These are phyloP conservation scores for Parathielavia appendiculata DNA, from an alignment of 495 filamentous ascomycete genomes.

Conservation along the genomic window DNA sequence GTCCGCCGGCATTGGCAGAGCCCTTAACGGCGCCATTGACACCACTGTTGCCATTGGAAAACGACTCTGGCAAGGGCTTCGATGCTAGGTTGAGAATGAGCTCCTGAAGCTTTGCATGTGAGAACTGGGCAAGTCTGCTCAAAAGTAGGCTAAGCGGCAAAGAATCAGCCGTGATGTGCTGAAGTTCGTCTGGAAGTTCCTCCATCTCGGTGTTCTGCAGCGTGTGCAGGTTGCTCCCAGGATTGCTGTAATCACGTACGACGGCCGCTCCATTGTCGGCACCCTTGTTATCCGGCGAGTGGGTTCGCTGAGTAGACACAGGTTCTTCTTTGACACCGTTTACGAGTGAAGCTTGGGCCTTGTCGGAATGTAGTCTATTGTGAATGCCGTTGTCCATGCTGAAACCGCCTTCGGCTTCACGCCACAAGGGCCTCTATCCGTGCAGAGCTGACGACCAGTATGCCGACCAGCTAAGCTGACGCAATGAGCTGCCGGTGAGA, in stretches of 20 bases:
- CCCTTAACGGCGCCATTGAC: conserved; percentile 13
- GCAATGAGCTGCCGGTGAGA: not conserved
- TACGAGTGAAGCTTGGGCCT: conserved; percentile 41
- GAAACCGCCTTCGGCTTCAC: conserved; percentile 41
- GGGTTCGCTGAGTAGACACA: conserved; percentile 13
- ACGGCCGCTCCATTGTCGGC: conserved; percentile 19
- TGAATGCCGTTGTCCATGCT: conserved; percentile 50
- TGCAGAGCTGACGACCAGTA: conserved; percentile 12
- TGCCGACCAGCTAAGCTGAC: not conserved
- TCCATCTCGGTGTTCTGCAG: conserved; percentile 34
- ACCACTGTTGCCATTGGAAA: conserved; percentile 15
- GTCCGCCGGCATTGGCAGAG: not conserved
- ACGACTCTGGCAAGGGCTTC: conserved; percentile 48
- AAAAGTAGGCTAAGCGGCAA: conserved; percentile 65
- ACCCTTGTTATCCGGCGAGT: conserved; percentile 19
- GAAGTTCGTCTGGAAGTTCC: conserved; percentile 65
- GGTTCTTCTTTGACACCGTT: conserved; percentile 40
- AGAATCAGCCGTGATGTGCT: conserved; percentile 72
- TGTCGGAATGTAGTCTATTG: conserved; percentile 44
- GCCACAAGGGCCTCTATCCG: conserved; percentile 6
- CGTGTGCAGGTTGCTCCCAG: conserved; percentile 16
- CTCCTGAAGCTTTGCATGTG: conserved; percentile 68
- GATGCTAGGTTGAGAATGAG: conserved; percentile 65
- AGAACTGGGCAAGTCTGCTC: conserved; percentile 71
- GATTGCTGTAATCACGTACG: conserved; percentile 19